Base-by-base conservation (phyloP, 345 rosid species). In the Adansonia digitata region DNA sequence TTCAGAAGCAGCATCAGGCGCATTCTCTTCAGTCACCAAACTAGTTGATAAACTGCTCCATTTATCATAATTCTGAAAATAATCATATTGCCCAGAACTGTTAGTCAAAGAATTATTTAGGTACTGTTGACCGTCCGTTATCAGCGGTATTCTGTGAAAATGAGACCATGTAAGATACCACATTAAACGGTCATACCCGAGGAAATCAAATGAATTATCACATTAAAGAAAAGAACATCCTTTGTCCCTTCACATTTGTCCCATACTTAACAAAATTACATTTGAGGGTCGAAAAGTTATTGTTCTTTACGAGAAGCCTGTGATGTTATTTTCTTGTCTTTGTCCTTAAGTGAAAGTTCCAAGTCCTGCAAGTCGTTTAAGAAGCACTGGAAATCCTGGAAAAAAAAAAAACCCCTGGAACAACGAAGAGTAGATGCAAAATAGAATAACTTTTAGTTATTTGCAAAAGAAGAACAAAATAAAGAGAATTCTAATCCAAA, bases 341-440 rank as follows among this genome's bases (percentile, higher is more conserved):
- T 88, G 59, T 86, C 87, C 74, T 89, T 85, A 2, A 82, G 73
- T 2, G 88, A 86, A 77, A 85, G 82, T 42, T 94, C 98, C 97
- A 97, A 94, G 69, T 92, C 98, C 94, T 90, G 94, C 94, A 94
- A 90, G 80, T 92, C 87, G 89, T 91, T 91, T 81, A 94, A 83
- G 84, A 92, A 87, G 60, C 98, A 94, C 93, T 84, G 85, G 90
- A 92, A 89, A 84, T 89, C 94, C 97, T 90, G 90, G 72, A 70
- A 76, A 73, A 71, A 75, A 31, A 39, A n/a, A 31, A 39, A n/a
- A 56, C 2, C 40, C 3, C 62, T 53, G 35, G 62, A 74, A 53
- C 27, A 74, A 64, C 26, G 18, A 51, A 65, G 46, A 77, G 48
- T 56, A 20, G 7, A 43, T 24, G 43, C 46, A 7, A 39, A 76